These are phyloP conservation scores for Colletotrichum gloeosporioides DNA, from an alignment of 2,329 filamentous ascomycete genomes.

Conservation along the genomic window DNA sequence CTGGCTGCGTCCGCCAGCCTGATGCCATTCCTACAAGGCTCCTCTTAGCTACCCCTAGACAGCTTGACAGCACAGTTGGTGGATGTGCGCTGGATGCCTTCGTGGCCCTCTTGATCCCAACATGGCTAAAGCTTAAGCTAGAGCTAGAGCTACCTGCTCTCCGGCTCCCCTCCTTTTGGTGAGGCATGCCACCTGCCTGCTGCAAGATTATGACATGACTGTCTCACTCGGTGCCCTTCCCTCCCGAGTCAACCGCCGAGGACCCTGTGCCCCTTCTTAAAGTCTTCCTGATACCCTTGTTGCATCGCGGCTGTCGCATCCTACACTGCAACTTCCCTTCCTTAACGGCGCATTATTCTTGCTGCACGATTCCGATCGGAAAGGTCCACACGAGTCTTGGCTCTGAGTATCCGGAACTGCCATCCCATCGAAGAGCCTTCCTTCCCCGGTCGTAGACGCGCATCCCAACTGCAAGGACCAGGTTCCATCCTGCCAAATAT, in stretches of 20 bases:
- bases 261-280: background rate
- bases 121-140: constrained; percentile 1
- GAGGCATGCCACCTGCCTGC: background rate
- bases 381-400: background rate
- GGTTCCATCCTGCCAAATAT: background rate
- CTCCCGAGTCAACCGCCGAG: background rate
- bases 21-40: background rate
- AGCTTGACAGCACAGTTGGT: background rate
- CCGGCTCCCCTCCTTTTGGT: background rate
- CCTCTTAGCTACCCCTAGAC: background rate
- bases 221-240: constrained; percentile 4
- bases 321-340: background rate
- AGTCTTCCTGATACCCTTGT: constrained; percentile 9
- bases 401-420: background rate
- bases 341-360: background rate
- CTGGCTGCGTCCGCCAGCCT: background rate
- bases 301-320: constrained; percentile 4
- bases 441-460: background rate
- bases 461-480: background rate
- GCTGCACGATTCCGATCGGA: background rate
- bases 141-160: background rate
- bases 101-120: background rate
- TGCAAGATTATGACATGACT: constrained; percentile 21
- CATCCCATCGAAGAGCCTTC: background rate
- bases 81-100: background rate